phyloP scores from a whole-genome alignment of 352 stramenopile genomes.

The Stephanocyclus meneghinianus region DNA sequence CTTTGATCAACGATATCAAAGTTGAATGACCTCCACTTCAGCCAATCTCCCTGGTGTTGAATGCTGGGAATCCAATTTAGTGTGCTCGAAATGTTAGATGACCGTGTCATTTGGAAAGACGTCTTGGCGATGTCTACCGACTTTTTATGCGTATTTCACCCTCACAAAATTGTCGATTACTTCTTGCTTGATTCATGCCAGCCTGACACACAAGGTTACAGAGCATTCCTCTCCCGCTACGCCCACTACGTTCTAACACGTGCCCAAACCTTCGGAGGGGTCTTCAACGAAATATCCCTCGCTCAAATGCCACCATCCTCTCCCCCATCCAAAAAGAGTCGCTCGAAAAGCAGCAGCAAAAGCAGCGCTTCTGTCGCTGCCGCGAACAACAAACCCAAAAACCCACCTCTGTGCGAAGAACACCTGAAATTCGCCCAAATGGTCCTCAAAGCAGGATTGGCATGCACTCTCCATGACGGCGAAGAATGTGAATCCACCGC shows the following conservation, averaged over 20 bases:
- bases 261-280: conserved; percentile 78
- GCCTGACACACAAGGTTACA: conserved; percentile 64
- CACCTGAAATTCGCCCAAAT: conserved; percentile 78
- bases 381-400: conserved; percentile 60
- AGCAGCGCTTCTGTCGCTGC: conserved; percentile 4
- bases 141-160: too few species aligned
- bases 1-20: too few species aligned
- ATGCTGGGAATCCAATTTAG: too few species aligned
- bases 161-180: background rate
- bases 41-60: too few species aligned
- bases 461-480: conserved; percentile 78
- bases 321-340: conserved; percentile 38
- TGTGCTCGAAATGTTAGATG: too few species aligned
- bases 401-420: conserved; percentile 64
- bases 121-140: too few species aligned
- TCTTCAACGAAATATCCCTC: conserved; percentile 80
- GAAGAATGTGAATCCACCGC: conserved; percentile 82
- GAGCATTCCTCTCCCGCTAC: conserved; percentile 81
- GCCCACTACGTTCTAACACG: conserved; percentile 82
- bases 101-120: too few species aligned
- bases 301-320: conserved; percentile 22
- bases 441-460: conserved; percentile 80
- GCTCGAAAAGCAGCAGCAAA: conserved; percentile 50
- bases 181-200: conserved; percentile 1
- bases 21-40: too few species aligned